phyloP scores from a whole-genome alignment of 192 early-diverging fungal species.

The Neocallimastix lanati region DNA sequence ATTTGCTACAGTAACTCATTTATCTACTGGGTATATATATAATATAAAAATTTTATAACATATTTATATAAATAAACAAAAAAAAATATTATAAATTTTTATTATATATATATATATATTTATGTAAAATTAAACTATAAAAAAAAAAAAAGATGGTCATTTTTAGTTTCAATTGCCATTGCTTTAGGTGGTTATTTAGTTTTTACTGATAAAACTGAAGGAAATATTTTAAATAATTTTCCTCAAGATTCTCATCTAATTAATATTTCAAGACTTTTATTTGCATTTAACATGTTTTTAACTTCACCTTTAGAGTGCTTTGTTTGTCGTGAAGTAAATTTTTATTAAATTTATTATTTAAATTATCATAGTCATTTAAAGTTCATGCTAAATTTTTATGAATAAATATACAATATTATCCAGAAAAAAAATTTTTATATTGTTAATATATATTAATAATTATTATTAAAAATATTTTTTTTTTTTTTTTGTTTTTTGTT shows the following conservation, averaged over 20 bases:
- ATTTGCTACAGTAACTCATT: conserved; percentile 63
- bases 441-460: conserved; percentile 28
- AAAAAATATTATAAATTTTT: neutral
- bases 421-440: too few relatives aligned
- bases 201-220: conserved; percentile 68
- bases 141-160: conserved; percentile 21
- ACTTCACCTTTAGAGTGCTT: conserved; percentile 80
- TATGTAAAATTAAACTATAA: too few relatives aligned
- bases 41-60: too few relatives aligned
- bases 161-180: conserved; percentile 48
- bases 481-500: conserved; percentile 19
- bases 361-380: too few relatives aligned
- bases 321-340: conserved; percentile 62
- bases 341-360: too few relatives aligned
- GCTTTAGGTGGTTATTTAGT: conserved; percentile 55
- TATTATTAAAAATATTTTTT: conserved; percentile 31
- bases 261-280: conserved; percentile 67
- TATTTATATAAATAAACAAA: too few relatives aligned
- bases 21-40: conserved; percentile 38
- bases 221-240: conserved; percentile 84
- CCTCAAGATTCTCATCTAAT: conserved; percentile 55
- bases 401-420: too few relatives aligned
- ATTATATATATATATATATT: neutral
- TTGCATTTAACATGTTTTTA: conserved; percentile 89
- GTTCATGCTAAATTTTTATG: too few relatives aligned